A percentile compares a stretch with the other conserved stretches of the same genome.
These are phyloP conservation scores for Vicia villosa DNA, from an alignment of 306 rosid species.

Conservation along the genomic window DNA sequence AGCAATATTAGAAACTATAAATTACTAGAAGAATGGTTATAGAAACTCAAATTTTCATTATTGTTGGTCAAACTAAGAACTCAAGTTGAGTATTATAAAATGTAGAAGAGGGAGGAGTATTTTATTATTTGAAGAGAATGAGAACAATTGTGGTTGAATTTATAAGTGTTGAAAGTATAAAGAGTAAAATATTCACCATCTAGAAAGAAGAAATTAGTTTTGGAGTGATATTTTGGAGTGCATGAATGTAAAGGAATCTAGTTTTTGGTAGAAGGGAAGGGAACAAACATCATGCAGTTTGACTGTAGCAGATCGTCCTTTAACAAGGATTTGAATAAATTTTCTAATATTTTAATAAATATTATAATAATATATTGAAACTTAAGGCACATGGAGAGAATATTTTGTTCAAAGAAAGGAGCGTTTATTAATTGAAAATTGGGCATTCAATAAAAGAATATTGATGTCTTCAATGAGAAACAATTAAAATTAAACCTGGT, in stretches of 20 bases:
- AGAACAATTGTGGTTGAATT: slow-evolving; percentile 50
- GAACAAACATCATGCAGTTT: slow-evolving; percentile 40
- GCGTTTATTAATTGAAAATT: background rate
- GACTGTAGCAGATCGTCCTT: slow-evolving; percentile 44
- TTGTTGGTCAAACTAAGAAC: too few species aligned
- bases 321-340: slow-evolving; percentile 28
- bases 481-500: slow-evolving; percentile 1
- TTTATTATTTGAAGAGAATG: slow-evolving; percentile 55
- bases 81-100: too few species aligned
- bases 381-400: slow-evolving; percentile 26
- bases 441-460: background rate
- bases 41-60: too few species aligned
- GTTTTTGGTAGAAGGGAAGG: slow-evolving; percentile 34
- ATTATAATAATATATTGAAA: background rate
- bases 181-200: slow-evolving; percentile 42
- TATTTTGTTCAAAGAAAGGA: background rate
- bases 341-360: background rate
- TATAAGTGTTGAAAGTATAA: slow-evolving; percentile 22
- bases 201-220: slow-evolving; percentile 37
- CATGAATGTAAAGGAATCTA: slow-evolving; percentile 48
- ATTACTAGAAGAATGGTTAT: too few species aligned
- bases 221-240: too few species aligned
- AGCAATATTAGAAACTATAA: too few species aligned
- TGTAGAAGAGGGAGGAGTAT: background rate
- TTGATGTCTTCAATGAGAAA: background rate